A percentile compares a stretch with the other conserved stretches of the same genome.
These are phyloP conservation scores for Neoboletus subvelutipes DNA, from an alignment of 768 basidiomycete species.

Conservation along the genomic window DNA sequence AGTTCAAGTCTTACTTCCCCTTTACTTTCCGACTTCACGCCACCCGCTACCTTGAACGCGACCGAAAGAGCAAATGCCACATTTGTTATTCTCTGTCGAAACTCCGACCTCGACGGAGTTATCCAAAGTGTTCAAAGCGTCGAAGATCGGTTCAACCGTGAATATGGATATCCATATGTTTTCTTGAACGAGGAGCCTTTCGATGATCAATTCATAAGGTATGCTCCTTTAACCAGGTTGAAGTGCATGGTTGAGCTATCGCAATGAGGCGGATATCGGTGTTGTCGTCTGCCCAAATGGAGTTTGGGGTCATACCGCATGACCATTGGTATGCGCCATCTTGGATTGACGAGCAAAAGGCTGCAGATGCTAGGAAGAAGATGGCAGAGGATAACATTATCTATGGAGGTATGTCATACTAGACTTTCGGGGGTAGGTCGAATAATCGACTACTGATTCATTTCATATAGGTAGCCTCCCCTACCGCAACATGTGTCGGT, in stretches of 20 bases:
- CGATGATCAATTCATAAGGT: constrained; percentile 50
- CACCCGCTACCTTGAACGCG: background rate
- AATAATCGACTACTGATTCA: background rate
- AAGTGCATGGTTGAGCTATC: constrained; percentile 18
- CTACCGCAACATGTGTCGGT: constrained; percentile 78
- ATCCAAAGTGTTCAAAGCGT: constrained; percentile 50
- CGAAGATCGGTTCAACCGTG: constrained; percentile 60
- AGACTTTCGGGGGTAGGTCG: background rate
- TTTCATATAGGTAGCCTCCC: constrained; percentile 15
- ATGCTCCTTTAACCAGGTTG: background rate
- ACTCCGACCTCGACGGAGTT: constrained; percentile 45
- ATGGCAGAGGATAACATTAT: constrained; percentile 50
- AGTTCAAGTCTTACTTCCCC: background rate
- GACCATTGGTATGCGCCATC: constrained; percentile 70
- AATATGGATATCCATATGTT: constrained; percentile 58
- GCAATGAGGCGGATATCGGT: constrained; percentile 32
- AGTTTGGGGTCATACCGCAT: constrained; percentile 57
- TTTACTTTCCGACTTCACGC: background rate
- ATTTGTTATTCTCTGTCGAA: constrained; percentile 56
- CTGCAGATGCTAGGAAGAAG: constrained; percentile 47
- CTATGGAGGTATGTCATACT: constrained; percentile 44
- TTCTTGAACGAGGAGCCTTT: constrained; percentile 67
- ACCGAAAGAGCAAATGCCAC: constrained; percentile 51
- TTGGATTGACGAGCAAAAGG: constrained; percentile 70
- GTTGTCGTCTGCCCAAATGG: constrained; percentile 45